Conservation (phyloP, 805 yeast species). For the Lipomyces sp. region DNA sequence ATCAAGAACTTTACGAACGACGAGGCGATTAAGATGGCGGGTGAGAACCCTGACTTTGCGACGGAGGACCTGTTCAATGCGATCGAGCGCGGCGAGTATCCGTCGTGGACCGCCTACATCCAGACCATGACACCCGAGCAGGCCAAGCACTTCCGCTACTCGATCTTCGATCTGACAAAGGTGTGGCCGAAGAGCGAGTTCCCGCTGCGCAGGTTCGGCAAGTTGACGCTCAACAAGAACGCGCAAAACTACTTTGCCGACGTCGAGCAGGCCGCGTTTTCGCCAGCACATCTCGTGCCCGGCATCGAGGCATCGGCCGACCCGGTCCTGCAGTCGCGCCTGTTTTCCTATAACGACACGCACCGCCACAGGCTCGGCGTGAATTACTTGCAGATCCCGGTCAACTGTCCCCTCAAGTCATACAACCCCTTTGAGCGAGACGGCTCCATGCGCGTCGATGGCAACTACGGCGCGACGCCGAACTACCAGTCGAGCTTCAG, state of each 20-base stretch:
- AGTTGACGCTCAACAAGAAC: conserved; percentile 52
- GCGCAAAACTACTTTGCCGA: conserved; percentile 53
- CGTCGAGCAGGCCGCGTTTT: conserved; percentile 60
- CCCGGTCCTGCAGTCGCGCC: conserved; percentile 72
- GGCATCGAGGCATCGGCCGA: conserved; percentile 74
- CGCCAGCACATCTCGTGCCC: conserved; percentile 71
- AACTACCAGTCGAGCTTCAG: conserved; percentile 40
- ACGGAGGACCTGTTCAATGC: conserved; percentile 45
- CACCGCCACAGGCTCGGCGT: conserved; percentile 73
- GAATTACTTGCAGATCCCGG: conserved; percentile 65
- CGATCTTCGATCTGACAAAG: conserved; percentile 54
- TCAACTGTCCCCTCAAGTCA: conserved; percentile 54
- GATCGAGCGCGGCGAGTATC: conserved; percentile 49
- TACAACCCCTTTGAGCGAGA: conserved; percentile 54
- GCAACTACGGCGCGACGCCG: conserved; percentile 50
- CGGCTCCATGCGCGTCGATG: conserved; percentile 52
- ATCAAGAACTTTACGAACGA: conserved; percentile 45
- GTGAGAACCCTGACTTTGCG: conserved; percentile 52
- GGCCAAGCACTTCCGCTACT: conserved; percentile 50
- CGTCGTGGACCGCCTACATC: conserved; percentile 52
- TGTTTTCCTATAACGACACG: conserved; percentile 73
- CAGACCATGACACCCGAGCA: conserved; percentile 60
- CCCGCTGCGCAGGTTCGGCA: conserved; percentile 56
- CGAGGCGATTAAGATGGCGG: conserved; percentile 48
- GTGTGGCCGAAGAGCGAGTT: conserved; percentile 56